Evolutionary conservation across 305 asterid species (phyloP).

Genomic region (Petunia hybrid): DNA sequence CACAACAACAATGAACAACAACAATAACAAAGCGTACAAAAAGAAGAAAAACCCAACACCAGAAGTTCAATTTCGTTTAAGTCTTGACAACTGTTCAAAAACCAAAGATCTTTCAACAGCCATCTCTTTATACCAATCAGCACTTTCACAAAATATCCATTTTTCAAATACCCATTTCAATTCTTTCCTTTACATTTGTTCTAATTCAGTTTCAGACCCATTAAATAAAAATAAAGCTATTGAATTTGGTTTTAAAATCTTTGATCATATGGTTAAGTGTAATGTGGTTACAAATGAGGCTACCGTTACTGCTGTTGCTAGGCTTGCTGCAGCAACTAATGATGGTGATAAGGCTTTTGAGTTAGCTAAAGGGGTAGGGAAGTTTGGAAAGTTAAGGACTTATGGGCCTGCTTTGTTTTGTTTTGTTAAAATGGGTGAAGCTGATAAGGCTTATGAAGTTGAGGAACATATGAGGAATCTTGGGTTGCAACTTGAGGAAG

Average conservation of each 20-base stretch:
- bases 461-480: slow-evolving; percentile 64
- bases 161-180: slow-evolving; percentile 71
- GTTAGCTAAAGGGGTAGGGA: slow-evolving; percentile 71
- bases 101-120: slow-evolving; percentile 75
- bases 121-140: slow-evolving; percentile 70
- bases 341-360: slow-evolving; percentile 83
- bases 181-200: slow-evolving; percentile 83
- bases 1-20: not conserved
- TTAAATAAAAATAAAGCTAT: slow-evolving; percentile 59
- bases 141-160: slow-evolving; percentile 43
- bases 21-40: slow-evolving; percentile 24
- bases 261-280: slow-evolving; percentile 47
- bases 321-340: slow-evolving; percentile 82
- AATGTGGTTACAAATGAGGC: slow-evolving; percentile 77
- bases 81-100: slow-evolving; percentile 71
- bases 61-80: slow-evolving; percentile 73
- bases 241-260: slow-evolving; percentile 75
- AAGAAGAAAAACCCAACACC: slow-evolving; percentile 76
- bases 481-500: slow-evolving; percentile 78
- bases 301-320: slow-evolving; percentile 75
- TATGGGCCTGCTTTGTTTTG: slow-evolving; percentile 79
- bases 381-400: slow-evolving; percentile 70
- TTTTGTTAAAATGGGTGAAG: slow-evolving; percentile 62
- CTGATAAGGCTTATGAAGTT: slow-evolving; percentile 80
- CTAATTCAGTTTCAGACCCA: slow-evolving; percentile 56